Conservation (phyloP, 2,329 filamentous ascomycete species). For the Arthrobotrys megalospora region DNA sequence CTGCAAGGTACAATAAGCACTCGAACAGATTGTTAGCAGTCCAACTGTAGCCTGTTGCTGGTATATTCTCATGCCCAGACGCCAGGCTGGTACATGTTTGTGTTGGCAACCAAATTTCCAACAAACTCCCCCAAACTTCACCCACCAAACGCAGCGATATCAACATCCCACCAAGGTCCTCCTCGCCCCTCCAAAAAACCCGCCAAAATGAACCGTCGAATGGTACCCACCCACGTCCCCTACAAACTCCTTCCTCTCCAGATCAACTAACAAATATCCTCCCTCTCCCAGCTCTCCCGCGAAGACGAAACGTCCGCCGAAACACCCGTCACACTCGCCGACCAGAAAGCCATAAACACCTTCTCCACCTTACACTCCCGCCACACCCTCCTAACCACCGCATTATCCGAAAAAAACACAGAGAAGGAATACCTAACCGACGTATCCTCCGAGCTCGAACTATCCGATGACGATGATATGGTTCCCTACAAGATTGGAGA, state of each 20-base stretch:
- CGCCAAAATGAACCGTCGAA: slow-evolving; percentile 61
- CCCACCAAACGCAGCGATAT: slow-evolving; percentile 11
- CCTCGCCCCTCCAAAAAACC: slow-evolving; percentile 15
- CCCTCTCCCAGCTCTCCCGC: slow-evolving; percentile 80
- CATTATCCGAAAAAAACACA: slow-evolving; percentile 72
- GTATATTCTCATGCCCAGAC: too few species aligned
- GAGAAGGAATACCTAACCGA: slow-evolving; percentile 99
- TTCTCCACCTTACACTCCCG: slow-evolving; percentile 95
- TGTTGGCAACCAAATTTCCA: slow-evolving; percentile 26
- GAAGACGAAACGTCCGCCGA: slow-evolving; percentile 88
- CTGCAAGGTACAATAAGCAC: too few species aligned
- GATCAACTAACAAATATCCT: background rate
- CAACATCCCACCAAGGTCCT: slow-evolving; percentile 14
- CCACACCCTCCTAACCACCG: slow-evolving; percentile 68
- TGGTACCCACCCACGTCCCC: slow-evolving; percentile 30
- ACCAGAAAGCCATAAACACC: slow-evolving; percentile 98
- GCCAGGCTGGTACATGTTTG: slow-evolving; percentile 1
- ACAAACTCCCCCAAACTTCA: slow-evolving; percentile 35
- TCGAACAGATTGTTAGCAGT: too few species aligned
- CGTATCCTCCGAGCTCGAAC: slow-evolving; percentile 88
- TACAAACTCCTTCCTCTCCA: background rate
- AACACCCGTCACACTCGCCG: slow-evolving; percentile 92
- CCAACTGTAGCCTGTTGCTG: too few species aligned
- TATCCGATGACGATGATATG: slow-evolving; percentile 93
- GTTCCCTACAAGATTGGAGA: slow-evolving; percentile 98